Base-by-base conservation (phyloP, 1,139 yeast genomes). In the Candida sp. region DNA sequence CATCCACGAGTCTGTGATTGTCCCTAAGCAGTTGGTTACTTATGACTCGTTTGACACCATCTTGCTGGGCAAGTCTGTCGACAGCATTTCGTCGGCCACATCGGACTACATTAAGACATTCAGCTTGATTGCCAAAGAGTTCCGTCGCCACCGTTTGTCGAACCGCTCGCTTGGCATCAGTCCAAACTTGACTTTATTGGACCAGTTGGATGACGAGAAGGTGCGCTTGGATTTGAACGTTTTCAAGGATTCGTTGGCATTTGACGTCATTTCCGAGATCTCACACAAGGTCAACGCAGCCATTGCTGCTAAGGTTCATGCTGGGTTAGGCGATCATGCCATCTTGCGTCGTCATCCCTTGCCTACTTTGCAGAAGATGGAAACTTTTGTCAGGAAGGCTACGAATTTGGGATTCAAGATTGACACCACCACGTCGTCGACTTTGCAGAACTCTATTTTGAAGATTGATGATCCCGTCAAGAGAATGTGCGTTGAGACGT, bases 291-390 rank as follows among this genome's bases (percentile, higher is more conserved):
- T 89, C 5, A 93, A 94, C 69, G 77, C 85, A 42, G 92, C 96
- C 0, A 86, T 94, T 54, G 99, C 98, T 0, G 90, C 91, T 53
- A 85, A 83, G 61, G 74, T 88, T 23, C 88, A 88, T 62, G 85
- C 94, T 3, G 84, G 81, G 4, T 73, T 92, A 47, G 97, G 98
- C 1, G 92, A 89, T 57, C 72, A 77, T 48, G 92, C 98, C 0
- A 81, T 94, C 49, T 80, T 94, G 63, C 88, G 98, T 68, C 90
- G 96, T 66, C 97, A 93, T 58, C 80, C 91, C 4, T 83, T 88
- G 58, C 98, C 99, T 34, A 84, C 96, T 3, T 75, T 88, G 54
- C 90, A 87, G 48, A 90, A 92, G 63, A 78, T 93, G 72, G 96
- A 91, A 63, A 82, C 90, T 1, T 89, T 94, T 65, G 85, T 86